Evolutionary conservation across 2,329 filamentous ascomycete genomes (phyloP).

Genomic region (Orbilia blumenaviensis): DNA sequence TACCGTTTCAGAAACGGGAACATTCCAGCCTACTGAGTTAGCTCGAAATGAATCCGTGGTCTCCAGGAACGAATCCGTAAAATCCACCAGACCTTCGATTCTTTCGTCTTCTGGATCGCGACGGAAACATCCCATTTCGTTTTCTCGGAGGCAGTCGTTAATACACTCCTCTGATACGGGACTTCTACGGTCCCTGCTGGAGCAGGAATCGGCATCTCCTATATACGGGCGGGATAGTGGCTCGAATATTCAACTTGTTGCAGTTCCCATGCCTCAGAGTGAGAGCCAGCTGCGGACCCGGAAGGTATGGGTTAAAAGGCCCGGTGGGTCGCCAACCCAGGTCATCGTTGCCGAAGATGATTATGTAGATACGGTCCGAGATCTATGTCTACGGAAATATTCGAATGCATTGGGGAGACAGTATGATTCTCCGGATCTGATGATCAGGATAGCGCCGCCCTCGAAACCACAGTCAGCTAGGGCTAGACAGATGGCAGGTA

Average conservation of each 20-base stretch:
- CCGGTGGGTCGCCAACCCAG: conserved; percentile 83
- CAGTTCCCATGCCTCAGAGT: conserved; percentile 48
- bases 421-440: conserved; percentile 90
- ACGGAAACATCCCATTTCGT: conserved; percentile 41
- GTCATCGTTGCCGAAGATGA: conserved; percentile 87
- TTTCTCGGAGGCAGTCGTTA: conserved; percentile 50
- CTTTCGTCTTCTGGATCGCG: conserved; percentile 49
- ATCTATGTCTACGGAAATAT: conserved; percentile 92
- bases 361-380: conserved; percentile 91
- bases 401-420: conserved; percentile 86
- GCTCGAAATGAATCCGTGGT: conserved; percentile 51
- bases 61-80: conserved; percentile 24
- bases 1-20: conserved; percentile 50
- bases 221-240: conserved; percentile 24
- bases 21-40: conserved; percentile 39
- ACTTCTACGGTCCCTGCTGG: conserved; percentile 39
- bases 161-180: conserved; percentile 49
- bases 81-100: conserved; percentile 16
- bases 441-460: conserved; percentile 78
- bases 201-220: conserved; percentile 50
- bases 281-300: conserved; percentile 66
- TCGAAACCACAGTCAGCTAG: conserved; percentile 62
- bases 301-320: conserved; percentile 95
- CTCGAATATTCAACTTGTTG: conserved; percentile 41
- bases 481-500: conserved; percentile 59